Conservation (phyloP, 2,329 filamentous ascomycete species). For the Penicillium psychrosexuale region DNA sequence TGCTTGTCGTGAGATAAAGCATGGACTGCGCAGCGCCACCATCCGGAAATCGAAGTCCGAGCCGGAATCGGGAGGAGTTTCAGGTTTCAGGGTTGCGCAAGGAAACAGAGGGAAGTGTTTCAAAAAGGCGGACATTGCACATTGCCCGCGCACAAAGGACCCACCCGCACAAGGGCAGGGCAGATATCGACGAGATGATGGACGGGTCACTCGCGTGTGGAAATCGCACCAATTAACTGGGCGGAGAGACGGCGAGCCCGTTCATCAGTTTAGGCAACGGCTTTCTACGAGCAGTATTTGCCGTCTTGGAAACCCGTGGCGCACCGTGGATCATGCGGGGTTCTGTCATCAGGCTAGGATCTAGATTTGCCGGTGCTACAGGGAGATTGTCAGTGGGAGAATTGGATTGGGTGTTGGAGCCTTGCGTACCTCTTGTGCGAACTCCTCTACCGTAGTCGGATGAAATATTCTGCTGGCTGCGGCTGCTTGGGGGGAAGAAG, state of each 20-base stretch:
- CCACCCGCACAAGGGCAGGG: background rate
- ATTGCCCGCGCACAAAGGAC: background rate
- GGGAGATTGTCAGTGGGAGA: conserved; percentile 40
- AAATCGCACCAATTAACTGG: conserved; percentile 26
- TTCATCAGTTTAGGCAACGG: conserved; percentile 45
- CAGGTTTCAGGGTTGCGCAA: background rate
- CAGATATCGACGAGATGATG: conserved; percentile 4
- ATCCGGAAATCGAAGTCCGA: background rate
- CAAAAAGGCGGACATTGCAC: background rate
- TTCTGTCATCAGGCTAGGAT: conserved; percentile 85
- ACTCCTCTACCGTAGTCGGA: conserved; percentile 53
- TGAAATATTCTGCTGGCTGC: conserved; percentile 41
- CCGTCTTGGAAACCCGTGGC: conserved; percentile 56
- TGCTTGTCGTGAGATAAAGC: background rate
- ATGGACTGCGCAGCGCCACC: background rate
- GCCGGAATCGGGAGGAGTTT: background rate
- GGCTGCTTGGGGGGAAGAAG: conserved; percentile 53
- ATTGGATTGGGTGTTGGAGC: conserved; percentile 6
- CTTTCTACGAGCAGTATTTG: conserved; percentile 43
- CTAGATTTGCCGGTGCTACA: conserved; percentile 75
- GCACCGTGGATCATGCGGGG: conserved; percentile 84
- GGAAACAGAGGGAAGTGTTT: background rate
- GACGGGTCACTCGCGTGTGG: conserved; percentile 8
- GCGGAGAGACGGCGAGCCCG: conserved; percentile 38
- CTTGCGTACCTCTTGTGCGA: conserved; percentile 48